Evolutionary conservation across 2,329 filamentous ascomycete species (phyloP).

Genomic region (Ceratocystis eucalypticola): DNA sequence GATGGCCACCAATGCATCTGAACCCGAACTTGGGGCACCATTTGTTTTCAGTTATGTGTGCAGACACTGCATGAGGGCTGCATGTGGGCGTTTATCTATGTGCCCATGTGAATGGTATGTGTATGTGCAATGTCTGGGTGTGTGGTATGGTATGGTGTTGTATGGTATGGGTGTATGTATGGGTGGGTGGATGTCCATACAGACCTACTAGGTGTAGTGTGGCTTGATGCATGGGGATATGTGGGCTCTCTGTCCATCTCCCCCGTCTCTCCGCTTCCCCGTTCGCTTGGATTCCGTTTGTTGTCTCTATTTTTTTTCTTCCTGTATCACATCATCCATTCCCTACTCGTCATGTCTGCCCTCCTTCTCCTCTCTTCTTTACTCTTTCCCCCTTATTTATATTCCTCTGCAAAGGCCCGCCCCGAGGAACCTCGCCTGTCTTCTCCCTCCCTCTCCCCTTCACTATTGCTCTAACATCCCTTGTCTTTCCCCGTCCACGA

Average conservation of each 20-base stretch:
- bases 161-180: neutral
- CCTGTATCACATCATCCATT: neutral
- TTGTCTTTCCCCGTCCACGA: neutral
- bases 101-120: neutral
- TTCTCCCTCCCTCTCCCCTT: neutral
- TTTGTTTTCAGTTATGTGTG: neutral
- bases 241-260: neutral
- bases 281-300: neutral
- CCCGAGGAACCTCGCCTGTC: neutral
- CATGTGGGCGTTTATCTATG: neutral
- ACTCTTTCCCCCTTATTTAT: neutral
- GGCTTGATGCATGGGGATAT: neutral
- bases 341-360: neutral
- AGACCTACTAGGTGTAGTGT: neutral
- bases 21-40: neutral
- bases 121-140: neutral
- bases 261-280: neutral
- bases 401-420: neutral
- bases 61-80: neutral
- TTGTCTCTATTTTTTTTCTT: neutral
- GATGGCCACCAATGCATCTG: neutral
- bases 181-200: neutral
- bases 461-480: neutral
- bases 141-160: neutral
- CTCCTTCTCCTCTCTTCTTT: neutral